Evolutionary conservation across 2,329 filamentous ascomycete genomes (phyloP).

Genomic region (Penicillium fuscoglaucum): DNA sequence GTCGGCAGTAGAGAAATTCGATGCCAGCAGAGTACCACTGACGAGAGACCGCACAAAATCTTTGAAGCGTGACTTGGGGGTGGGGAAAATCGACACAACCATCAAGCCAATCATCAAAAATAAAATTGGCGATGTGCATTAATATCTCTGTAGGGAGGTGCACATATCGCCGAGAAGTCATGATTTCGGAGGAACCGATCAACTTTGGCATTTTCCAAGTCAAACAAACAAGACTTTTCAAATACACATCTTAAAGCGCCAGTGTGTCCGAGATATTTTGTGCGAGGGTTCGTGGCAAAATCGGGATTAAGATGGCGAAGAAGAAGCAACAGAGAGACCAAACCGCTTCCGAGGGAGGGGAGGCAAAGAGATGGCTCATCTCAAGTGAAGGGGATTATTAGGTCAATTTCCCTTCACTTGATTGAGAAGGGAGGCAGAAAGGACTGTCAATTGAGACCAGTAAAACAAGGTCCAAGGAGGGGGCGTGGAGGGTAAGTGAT

Average conservation of each 20-base stretch:
- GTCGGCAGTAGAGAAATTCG: constrained; percentile 53
- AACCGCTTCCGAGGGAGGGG: not conserved
- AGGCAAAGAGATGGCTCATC: not conserved
- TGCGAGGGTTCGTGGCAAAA: not conserved
- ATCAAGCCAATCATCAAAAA: not conserved
- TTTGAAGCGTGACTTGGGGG: constrained; percentile 47
- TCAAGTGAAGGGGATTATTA: not conserved
- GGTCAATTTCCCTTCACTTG: not conserved
- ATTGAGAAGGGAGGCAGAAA: not conserved
- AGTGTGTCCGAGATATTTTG: not conserved
- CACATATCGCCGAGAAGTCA: constrained; percentile 4
- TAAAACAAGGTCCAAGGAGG: not conserved
- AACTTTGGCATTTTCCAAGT: not conserved
- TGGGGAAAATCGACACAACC: too few relatives aligned
- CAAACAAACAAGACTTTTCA: not conserved
- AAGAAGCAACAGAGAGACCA: not conserved
- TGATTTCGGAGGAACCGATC: not conserved
- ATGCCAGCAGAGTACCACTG: constrained; percentile 60
- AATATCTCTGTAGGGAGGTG: constrained; percentile 8
- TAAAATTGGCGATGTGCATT: not conserved
- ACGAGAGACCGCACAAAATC: constrained; percentile 54
- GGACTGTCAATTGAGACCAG: not conserved
- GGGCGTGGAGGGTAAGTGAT: not conserved
- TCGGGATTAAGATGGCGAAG: not conserved
- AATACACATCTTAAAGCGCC: not conserved